Conservation (phyloP, 2,329 filamentous ascomycete genomes). For the Coniochaeta ligniaria region DNA sequence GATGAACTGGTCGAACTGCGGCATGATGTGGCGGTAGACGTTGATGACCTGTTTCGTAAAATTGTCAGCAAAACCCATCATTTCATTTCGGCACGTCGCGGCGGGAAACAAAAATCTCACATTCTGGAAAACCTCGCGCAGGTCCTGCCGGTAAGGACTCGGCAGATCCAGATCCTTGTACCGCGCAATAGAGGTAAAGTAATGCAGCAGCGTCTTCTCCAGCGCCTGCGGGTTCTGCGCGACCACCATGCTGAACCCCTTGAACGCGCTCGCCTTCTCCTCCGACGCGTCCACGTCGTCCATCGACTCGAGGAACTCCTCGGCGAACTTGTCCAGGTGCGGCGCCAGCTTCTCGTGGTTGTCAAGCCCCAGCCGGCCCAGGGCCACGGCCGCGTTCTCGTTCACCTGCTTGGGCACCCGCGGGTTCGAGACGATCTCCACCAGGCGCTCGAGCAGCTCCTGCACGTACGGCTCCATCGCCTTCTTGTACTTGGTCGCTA, state of each 20-base stretch:
- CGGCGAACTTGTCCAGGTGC: constrained; percentile 71
- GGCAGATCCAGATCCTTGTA: constrained; percentile 60
- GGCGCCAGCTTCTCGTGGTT: constrained; percentile 72
- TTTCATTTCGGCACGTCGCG: not conserved
- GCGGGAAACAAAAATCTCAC: constrained; percentile 37
- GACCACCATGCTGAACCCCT: constrained; percentile 81
- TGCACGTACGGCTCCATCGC: constrained; percentile 72
- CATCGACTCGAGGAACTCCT: constrained; percentile 76
- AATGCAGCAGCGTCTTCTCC: constrained; percentile 75
- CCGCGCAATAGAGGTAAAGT: constrained; percentile 76
- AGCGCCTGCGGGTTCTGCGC: constrained; percentile 84
- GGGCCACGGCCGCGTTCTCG: constrained; percentile 90
- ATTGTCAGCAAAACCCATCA: constrained; percentile 2
- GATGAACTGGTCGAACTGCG: constrained; percentile 50
- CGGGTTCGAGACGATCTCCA: constrained; percentile 77
- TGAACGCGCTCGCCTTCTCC: constrained; percentile 90
- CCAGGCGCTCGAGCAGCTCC: constrained; percentile 67
- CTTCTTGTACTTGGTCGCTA: constrained; percentile 70
- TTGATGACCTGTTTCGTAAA: constrained; percentile 35
- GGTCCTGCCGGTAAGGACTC: constrained; percentile 54
- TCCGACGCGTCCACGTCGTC: constrained; percentile 79
- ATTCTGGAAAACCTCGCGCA: constrained; percentile 68
- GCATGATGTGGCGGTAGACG: constrained; percentile 52
- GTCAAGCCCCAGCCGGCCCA: constrained; percentile 78
- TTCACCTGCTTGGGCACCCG: constrained; percentile 79